These are phyloP conservation scores for Microdochium trichocladiopsis DNA, from an alignment of 2,329 filamentous ascomycete genomes.

Conservation along the genomic window DNA sequence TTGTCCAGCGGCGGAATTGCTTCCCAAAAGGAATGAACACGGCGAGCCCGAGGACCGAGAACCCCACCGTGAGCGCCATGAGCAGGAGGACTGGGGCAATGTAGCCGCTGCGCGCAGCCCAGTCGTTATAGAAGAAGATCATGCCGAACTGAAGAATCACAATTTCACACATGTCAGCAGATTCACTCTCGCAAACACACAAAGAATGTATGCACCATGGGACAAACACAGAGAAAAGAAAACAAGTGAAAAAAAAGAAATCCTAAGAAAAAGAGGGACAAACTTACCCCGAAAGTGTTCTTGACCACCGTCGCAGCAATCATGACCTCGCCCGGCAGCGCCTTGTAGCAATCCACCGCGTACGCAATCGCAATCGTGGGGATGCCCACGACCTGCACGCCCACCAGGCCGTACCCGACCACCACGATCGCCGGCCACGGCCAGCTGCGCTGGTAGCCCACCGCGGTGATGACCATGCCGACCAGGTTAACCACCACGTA, in stretches of 20 bases:
- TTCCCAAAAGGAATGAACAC: conserved; percentile 20
- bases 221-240: no score
- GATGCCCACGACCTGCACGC: conserved; percentile 32
- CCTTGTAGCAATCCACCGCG: conserved; percentile 56
- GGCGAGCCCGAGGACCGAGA: conserved; percentile 15
- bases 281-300: conserved; percentile 36
- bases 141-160: conserved; percentile 16
- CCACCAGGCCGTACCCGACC: conserved; percentile 30
- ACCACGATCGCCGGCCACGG: conserved; percentile 37
- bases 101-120: conserved; percentile 14
- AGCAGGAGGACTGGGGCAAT: conserved; percentile 16
- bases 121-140: conserved; percentile 21
- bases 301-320: conserved; percentile 58
- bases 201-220: no score
- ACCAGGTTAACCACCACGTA: conserved; percentile 34
- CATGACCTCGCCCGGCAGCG: conserved; percentile 52
- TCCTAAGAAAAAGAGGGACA: not conserved
- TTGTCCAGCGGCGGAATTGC: conserved; percentile 19
- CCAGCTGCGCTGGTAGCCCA: conserved; percentile 38
- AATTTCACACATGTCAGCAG: not conserved
- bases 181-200: no score
- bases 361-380: conserved; percentile 51
- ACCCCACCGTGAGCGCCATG: conserved; percentile 17
- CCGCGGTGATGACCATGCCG: conserved; percentile 34
- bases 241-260: no score